Evolutionary conservation across 108 stramenopile genomes (phyloP).

Genomic region (Epithemia pelagica): DNA sequence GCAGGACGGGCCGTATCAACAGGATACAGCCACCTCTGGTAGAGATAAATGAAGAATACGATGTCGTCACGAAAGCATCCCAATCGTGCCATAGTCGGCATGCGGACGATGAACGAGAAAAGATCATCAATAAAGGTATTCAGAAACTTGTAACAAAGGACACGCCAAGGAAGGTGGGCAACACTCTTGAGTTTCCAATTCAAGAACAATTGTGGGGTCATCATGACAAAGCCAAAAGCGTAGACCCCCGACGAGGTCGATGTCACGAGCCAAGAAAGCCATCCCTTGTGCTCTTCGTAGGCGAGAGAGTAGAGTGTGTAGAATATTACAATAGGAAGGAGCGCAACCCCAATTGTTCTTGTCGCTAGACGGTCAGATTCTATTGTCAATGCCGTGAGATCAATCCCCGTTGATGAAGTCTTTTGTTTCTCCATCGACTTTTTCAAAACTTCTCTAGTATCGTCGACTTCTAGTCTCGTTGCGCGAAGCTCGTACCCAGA

Average conservation of each 20-base stretch:
- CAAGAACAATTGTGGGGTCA: slow-evolving; percentile 88
- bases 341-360: slow-evolving; percentile 42
- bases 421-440: background rate
- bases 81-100: slow-evolving; percentile 95
- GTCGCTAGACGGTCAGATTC: slow-evolving; percentile 85
- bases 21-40: slow-evolving; percentile 92
- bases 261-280: slow-evolving; percentile 90
- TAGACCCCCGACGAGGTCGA: slow-evolving; percentile 81
- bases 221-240: slow-evolving; percentile 80
- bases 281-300: slow-evolving; percentile 63
- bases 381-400: slow-evolving; percentile 64
- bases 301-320: slow-evolving; percentile 71
- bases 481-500: slow-evolving; percentile 65
- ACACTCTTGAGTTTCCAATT: slow-evolving; percentile 87
- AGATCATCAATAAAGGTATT: slow-evolving; percentile 96
- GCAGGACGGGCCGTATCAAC: slow-evolving; percentile 72
- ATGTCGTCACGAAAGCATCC: slow-evolving; percentile 94
- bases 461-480: slow-evolving; percentile 37
- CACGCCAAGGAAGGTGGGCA: slow-evolving; percentile 85
- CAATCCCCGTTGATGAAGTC: slow-evolving; percentile 13
- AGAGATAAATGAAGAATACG: slow-evolving; percentile 93
- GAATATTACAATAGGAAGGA: slow-evolving; percentile 69
- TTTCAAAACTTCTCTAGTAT: background rate
- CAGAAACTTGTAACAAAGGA: slow-evolving; percentile 83
- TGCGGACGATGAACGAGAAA: slow-evolving; percentile 93